A percentile compares a stretch with the other conserved stretches of the same genome.
Conservation (phyloP, 1,284 basidiomycete genomes). For the Phellinidium pouzarii region DNA sequence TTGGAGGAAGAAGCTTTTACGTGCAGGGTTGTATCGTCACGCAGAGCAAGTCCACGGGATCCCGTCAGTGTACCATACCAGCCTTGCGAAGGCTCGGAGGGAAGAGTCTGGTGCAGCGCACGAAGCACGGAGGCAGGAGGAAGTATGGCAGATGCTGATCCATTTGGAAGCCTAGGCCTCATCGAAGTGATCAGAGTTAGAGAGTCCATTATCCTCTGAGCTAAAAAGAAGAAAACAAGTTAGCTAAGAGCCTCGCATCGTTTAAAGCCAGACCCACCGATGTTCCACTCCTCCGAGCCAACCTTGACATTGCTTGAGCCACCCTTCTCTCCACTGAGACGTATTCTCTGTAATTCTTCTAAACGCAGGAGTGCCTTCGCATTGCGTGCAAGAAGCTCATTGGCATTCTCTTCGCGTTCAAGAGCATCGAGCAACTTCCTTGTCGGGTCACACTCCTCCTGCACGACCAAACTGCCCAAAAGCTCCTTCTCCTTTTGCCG, state of each 20-base stretch:
- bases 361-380: constrained; percentile 53
- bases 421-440: constrained; percentile 51
- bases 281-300: constrained; percentile 72
- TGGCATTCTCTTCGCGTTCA: constrained; percentile 59
- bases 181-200: constrained; percentile 61
- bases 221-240: constrained; percentile 37
- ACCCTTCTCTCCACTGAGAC: constrained; percentile 42
- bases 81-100: constrained; percentile 47
- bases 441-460: constrained; percentile 46
- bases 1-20: constrained; percentile 43
- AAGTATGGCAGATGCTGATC: constrained; percentile 38
- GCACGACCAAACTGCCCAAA: constrained; percentile 47
- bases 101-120: constrained; percentile 62
- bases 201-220: constrained; percentile 65
- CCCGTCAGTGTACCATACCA: constrained; percentile 73
- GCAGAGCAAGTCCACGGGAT: constrained; percentile 48
- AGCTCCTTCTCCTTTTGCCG: constrained; percentile 18
- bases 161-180: constrained; percentile 51
- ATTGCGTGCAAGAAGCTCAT: constrained; percentile 60
- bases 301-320: constrained; percentile 44
- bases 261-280: constrained; percentile 42
- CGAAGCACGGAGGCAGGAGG: constrained; percentile 57
- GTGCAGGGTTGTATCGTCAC: constrained; percentile 62
- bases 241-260: constrained; percentile 17
- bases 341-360: constrained; percentile 53